Percentiles rank a stretch among this genome's conserved stretches.
These are phyloP conservation scores for Isoetes engelmannii DNA, from an alignment of 83 land plant genomes.

Conservation along the genomic window DNA sequence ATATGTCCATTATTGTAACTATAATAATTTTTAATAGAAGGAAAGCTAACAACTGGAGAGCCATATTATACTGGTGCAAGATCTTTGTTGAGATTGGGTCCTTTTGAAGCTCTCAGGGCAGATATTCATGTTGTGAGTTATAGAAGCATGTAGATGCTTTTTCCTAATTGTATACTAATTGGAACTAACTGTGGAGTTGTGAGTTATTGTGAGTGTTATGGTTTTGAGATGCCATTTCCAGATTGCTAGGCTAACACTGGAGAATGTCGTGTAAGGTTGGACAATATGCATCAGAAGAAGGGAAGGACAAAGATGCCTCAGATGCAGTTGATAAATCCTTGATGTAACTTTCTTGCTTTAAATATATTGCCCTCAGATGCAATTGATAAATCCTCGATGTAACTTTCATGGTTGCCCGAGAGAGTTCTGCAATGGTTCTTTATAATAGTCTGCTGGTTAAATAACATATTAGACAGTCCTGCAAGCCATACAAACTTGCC, in stretches of 20 bases:
- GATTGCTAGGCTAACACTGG: too few species aligned
- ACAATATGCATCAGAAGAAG: slow-evolving; percentile 86
- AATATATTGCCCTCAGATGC: slow-evolving; percentile 23
- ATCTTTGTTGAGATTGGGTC: slow-evolving; percentile 34
- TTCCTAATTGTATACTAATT: background rate
- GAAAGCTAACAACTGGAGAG: slow-evolving; percentile 20
- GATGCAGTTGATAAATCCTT: slow-evolving; percentile 79
- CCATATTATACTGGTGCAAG: slow-evolving; percentile 31
- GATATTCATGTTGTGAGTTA: slow-evolving; percentile 15
- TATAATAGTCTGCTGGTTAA: too few species aligned
- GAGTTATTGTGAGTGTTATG: background rate
- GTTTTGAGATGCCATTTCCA: too few species aligned
- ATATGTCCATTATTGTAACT: background rate
- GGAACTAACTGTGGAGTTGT: too few species aligned
- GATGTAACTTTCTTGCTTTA: slow-evolving; percentile 39
- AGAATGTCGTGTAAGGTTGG: slow-evolving; percentile 53
- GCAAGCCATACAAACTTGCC: slow-evolving; percentile 77
- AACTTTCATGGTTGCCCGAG: background rate
- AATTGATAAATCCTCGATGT: slow-evolving; percentile 86
- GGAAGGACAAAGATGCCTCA: slow-evolving; percentile 69
- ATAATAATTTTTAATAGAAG: slow-evolving; percentile 12
- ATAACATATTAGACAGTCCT: too few species aligned
- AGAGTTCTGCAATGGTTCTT: too few species aligned
- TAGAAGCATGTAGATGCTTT: background rate
- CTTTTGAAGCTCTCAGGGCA: slow-evolving; percentile 32